phyloP scores from a whole-genome alignment of 2,329 filamentous ascomycete species.

The Fusarium continuum region DNA sequence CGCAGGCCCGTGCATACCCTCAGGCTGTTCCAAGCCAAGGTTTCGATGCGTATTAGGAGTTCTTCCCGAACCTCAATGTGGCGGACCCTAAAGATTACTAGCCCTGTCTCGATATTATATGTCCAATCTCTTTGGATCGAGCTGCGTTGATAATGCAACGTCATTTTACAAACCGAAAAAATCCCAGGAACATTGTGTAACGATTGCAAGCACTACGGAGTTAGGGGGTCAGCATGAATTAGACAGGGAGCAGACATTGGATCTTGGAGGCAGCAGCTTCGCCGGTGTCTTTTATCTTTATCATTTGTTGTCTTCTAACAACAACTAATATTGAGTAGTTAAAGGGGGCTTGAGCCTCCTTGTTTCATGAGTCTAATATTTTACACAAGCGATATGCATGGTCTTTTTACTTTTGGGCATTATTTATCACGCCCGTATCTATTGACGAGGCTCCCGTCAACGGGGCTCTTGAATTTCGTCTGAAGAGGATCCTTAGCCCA shows the following conservation, averaged over 20 bases:
- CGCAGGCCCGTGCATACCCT: constrained; percentile 53
- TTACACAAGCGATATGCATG: constrained; percentile 29
- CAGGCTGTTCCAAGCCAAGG: constrained; percentile 52
- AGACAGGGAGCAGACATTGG: constrained; percentile 33
- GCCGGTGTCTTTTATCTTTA: constrained; percentile 8
- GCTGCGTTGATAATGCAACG: constrained; percentile 5
- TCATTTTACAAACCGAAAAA: constrained; percentile 3
- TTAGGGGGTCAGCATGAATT: constrained; percentile 37
- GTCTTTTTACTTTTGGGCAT: constrained; percentile 14
- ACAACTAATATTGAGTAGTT: constrained; percentile 30
- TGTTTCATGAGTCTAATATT: constrained; percentile 12
- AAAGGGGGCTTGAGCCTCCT: constrained; percentile 6
- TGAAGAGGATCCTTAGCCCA: constrained; percentile 68
- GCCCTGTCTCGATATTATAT: neutral
- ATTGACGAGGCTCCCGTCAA: constrained; percentile 63
- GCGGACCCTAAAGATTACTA: constrained; percentile 1
- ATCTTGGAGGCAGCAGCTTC: constrained; percentile 21
- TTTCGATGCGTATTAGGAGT: constrained; percentile 50
- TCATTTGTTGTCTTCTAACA: constrained; percentile 9
- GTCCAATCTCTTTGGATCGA: constrained; percentile 3
- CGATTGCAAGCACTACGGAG: constrained; percentile 36
- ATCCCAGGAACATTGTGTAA: constrained; percentile 19
- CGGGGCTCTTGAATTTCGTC: constrained; percentile 61
- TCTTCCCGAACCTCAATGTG: neutral
- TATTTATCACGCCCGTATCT: constrained; percentile 43